A percentile compares a stretch with the other conserved stretches of the same genome.
These are phyloP conservation scores for Pyrenopolyporus hunteri DNA, from an alignment of 495 filamentous ascomycete genomes.

Conservation along the genomic window DNA sequence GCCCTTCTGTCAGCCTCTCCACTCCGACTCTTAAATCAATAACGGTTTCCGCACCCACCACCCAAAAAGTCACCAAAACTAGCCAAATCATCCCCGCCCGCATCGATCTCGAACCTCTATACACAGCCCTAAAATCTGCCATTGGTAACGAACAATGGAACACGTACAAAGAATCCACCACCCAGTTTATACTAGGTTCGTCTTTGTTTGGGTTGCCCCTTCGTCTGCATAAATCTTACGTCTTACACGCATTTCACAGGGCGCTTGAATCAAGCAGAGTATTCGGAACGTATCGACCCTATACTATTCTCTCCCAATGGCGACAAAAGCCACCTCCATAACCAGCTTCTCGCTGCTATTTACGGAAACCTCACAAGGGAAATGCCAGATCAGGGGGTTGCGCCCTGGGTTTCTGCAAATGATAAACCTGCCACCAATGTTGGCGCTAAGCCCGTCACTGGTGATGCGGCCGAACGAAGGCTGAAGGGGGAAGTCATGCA, in stretches of 20 bases:
- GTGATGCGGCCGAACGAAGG: constrained; percentile 88
- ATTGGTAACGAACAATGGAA: constrained; percentile 84
- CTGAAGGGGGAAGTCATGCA: constrained; percentile 95
- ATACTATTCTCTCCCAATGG: constrained; percentile 71
- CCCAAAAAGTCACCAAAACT: constrained; percentile 67
- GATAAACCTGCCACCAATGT: constrained; percentile 84
- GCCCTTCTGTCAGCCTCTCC: constrained; percentile 65
- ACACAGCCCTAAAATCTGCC: constrained; percentile 79
- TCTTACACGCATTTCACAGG: constrained; percentile 61
- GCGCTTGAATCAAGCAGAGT: constrained; percentile 83
- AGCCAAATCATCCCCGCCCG: constrained; percentile 71
- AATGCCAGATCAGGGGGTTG: constrained; percentile 88
- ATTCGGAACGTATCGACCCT: constrained; percentile 74
- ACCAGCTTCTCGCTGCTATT: constrained; percentile 84
- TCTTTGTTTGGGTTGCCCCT: constrained; percentile 35
- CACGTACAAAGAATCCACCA: constrained; percentile 82
- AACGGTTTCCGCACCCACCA: constrained; percentile 59
- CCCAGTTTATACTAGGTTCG: constrained; percentile 81
- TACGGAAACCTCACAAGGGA: constrained; percentile 87
- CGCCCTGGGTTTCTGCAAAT: constrained; percentile 93
- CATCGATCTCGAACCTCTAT: constrained; percentile 89
- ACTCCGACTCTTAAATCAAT: constrained; percentile 68
- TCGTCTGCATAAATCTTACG: constrained; percentile 23
- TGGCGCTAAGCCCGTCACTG: constrained; percentile 77
- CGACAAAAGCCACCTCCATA: constrained; percentile 82